These are phyloP conservation scores for Diaporthe australafricana DNA, from an alignment of 2,329 filamentous ascomycete genomes.

Conservation along the genomic window DNA sequence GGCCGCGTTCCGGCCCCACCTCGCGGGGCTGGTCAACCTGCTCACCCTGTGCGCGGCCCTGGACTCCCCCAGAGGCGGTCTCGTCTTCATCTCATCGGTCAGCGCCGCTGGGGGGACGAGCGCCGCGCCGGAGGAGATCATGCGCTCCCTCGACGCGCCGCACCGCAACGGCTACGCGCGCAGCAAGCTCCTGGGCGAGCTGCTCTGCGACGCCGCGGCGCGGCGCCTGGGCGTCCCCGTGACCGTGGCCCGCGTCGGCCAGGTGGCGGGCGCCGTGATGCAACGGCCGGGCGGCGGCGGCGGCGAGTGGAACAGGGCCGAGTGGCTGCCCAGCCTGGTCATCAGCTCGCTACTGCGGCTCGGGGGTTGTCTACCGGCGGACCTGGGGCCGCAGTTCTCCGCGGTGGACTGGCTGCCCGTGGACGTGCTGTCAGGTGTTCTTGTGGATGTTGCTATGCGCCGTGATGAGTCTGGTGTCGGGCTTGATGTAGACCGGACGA, in stretches of 20 bases:
- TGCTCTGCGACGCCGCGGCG: conserved; percentile 45
- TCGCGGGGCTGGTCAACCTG: conserved; percentile 55
- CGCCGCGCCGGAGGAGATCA: conserved; percentile 38
- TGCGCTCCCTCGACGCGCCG: conserved; percentile 43
- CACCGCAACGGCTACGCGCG: conserved; percentile 48
- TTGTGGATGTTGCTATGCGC: conserved; percentile 46
- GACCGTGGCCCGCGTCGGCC: conserved; percentile 49
- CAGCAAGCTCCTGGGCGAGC: conserved; percentile 52
- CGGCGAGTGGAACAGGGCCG: conserved; percentile 15
- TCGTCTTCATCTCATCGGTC: conserved; percentile 64
- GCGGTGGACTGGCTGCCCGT: conserved; percentile 58
- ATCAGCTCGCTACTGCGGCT: too few species aligned
- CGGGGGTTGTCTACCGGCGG: conserved; percentile 20
- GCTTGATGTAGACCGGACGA: background rate
- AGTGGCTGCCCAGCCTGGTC: conserved; percentile 30
- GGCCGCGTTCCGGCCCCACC: conserved; percentile 58
- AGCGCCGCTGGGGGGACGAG: conserved; percentile 50
- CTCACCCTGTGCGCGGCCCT: conserved; percentile 47
- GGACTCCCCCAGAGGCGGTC: conserved; percentile 43
- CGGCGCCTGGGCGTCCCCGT: conserved; percentile 43
- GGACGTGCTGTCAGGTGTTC: conserved; percentile 51
- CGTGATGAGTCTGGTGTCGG: background rate
- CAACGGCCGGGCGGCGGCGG: background rate
- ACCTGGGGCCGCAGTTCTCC: conserved; percentile 47
- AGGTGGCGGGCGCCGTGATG: conserved; percentile 46